Evolutionary conservation across 2,329 filamentous ascomycete genomes (phyloP), one percentile per base, ranked within the genome.

Genomic region (Paraphoma sp.): DNA sequence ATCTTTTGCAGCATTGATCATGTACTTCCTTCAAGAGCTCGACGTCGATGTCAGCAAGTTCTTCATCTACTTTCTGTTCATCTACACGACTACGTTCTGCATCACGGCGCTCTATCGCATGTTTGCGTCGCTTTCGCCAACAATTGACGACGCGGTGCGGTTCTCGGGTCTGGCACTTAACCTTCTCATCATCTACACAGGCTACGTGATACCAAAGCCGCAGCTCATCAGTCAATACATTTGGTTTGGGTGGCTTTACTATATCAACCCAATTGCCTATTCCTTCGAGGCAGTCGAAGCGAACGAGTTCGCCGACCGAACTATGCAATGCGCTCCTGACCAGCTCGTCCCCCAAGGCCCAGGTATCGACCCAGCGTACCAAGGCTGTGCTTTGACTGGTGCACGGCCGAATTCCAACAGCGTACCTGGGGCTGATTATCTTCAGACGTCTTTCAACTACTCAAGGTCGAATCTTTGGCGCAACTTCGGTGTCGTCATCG

Each of bases 401-500:
- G 82, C 86, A 10, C 68, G 76, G 23, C 72, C 84, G 11, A 84
- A 84, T 31, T 78, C 79, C 17, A 77, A 78, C 1, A 77, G 71
- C 3, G 82, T 90, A 11, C 66, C 80, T 31, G 87, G 87, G 33
- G 70, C 79, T 1, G 76, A 76, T 18, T 90, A 89, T 64, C 69
- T 89, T 2, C 63, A 77, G 9, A 79, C 80, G 0, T 81, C 81
- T 7, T 89, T 84, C 72, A 78, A 82, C 44, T 89, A 88, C 65
- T 81, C 81, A 0, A 78, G 86, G 16, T 77, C 76, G 28, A 81
- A 89, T 65, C 74, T 89, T 0, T 89, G 87, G 81, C 86, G 91
- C 3, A 93, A 94, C 71, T 92, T 91, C 67, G 91, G 89, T 31
- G 87, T 93, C 3, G 77, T 95, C 1, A 87, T 93, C 63, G 91